Evolutionary conservation across 2,329 filamentous ascomycete genomes (phyloP).

Genomic region (Teratosphaeria nubilosa): DNA sequence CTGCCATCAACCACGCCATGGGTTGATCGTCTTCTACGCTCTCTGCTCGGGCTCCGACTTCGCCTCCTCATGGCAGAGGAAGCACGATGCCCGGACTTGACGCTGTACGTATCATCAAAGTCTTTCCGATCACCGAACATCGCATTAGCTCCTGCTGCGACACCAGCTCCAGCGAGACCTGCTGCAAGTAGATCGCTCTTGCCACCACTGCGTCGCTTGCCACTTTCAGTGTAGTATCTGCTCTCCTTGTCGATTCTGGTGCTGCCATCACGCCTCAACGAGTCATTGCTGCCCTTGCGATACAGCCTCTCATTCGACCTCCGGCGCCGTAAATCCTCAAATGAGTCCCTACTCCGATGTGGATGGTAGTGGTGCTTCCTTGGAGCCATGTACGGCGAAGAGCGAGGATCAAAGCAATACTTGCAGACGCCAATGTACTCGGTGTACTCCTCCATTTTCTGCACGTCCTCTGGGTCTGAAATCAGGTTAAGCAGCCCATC

Average conservation of each 20-base stretch:
- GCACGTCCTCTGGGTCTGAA: constrained; percentile 46
- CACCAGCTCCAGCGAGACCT: constrained; percentile 43
- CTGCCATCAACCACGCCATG: constrained; percentile 13
- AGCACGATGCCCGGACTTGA: constrained; percentile 42
- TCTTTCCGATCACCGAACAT: constrained; percentile 43
- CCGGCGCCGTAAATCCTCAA: constrained; percentile 20
- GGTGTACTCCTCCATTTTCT: constrained; percentile 57
- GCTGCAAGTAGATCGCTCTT: constrained; percentile 44
- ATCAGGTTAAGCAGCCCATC: constrained; percentile 39
- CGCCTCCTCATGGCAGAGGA: constrained; percentile 24
- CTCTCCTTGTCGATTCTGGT: constrained; percentile 49
- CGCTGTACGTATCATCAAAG: constrained; percentile 51
- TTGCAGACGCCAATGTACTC: constrained; percentile 57
- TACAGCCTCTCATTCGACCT: constrained; percentile 14
- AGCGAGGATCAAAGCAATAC: constrained; percentile 53
- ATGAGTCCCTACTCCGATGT: constrained; percentile 12
- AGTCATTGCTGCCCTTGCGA: constrained; percentile 24
- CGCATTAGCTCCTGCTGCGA: constrained; percentile 43
- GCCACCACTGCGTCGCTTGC: constrained; percentile 30
- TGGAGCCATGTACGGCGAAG: constrained; percentile 46
- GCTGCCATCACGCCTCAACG: constrained; percentile 16
- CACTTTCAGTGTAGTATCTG: constrained; percentile 46
- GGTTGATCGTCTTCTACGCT: constrained; percentile 22
- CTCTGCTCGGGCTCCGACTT: constrained; percentile 22
- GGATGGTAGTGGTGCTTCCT: constrained; percentile 48